These are phyloP conservation scores for Neonectria coccinea DNA, from an alignment of 2,329 filamentous ascomycete genomes.

Conservation along the genomic window DNA sequence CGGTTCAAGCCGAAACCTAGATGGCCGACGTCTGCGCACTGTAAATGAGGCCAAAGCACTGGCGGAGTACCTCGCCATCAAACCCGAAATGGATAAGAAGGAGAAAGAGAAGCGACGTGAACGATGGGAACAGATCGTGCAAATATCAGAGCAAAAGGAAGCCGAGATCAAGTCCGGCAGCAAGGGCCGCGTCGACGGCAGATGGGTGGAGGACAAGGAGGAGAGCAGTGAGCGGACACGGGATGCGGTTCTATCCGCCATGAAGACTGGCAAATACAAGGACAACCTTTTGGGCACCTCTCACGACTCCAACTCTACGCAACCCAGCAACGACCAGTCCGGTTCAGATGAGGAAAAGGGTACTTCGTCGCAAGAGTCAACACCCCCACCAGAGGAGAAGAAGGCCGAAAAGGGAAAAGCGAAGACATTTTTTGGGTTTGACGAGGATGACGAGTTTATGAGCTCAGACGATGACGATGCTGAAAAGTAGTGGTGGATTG, in stretches of 20 bases:
- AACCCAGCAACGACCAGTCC: constrained; percentile 44
- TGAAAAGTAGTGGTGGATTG: constrained; percentile 39
- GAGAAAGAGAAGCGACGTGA: constrained; percentile 88
- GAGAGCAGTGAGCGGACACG: constrained; percentile 87
- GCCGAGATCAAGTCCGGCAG: constrained; percentile 83
- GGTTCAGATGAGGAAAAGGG: constrained; percentile 54
- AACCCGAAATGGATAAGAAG: constrained; percentile 96
- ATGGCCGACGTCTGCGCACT: constrained; percentile 88
- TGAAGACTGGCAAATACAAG: constrained; percentile 72
- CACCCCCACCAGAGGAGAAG: constrained; percentile 60
- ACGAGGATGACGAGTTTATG: constrained; percentile 82
- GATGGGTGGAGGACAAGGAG: constrained; percentile 96
- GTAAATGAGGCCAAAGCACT: constrained; percentile 95
- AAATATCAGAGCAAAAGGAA: constrained; percentile 83
- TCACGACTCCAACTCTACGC: constrained; percentile 58
- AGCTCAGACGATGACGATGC: constrained; percentile 73
- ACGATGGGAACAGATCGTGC: constrained; percentile 90
- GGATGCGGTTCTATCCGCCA: constrained; percentile 77
- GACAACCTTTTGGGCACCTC: constrained; percentile 70
- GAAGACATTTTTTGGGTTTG: constrained; percentile 78
- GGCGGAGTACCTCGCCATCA: constrained; percentile 93
- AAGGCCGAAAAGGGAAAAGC: constrained; percentile 54
- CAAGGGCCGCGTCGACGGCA: constrained; percentile 80
- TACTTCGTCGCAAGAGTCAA: constrained; percentile 60
- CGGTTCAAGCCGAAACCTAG: constrained; percentile 91